Evolutionary conservation across 805 yeast genomes (phyloP).

Genomic region (Hanseniaspora osmophila): DNA sequence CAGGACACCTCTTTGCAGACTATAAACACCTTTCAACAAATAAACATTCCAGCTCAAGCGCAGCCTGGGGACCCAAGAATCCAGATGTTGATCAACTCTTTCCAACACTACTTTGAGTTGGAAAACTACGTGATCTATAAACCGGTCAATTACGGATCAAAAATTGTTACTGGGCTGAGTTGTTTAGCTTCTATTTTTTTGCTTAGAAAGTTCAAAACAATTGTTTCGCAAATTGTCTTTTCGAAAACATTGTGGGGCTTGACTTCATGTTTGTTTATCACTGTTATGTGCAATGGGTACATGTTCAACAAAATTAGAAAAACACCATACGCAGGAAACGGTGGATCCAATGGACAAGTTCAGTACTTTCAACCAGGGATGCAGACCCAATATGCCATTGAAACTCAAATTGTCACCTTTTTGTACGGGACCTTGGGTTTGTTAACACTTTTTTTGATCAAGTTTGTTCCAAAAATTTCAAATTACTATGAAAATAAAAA

Average conservation of each 20-base stretch:
- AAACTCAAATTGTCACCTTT: constrained; percentile 73
- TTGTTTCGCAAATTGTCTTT: constrained; percentile 28
- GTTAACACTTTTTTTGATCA: constrained; percentile 41
- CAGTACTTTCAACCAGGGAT: constrained; percentile 45
- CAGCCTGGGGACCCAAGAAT: constrained; percentile 25
- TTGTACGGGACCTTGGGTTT: constrained; percentile 58
- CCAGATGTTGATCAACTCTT: constrained; percentile 15
- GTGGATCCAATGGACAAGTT: constrained; percentile 24
- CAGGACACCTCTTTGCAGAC: constrained; percentile 26
- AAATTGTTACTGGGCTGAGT: constrained; percentile 21
- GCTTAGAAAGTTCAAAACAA: constrained; percentile 20
- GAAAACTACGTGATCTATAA: constrained; percentile 20
- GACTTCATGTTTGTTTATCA: constrained; percentile 39
- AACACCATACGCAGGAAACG: constrained; percentile 37
- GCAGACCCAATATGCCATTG: constrained; percentile 69
- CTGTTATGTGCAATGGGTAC: constrained; percentile 74
- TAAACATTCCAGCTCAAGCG: constrained; percentile 20
- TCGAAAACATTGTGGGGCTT: constrained; percentile 63
- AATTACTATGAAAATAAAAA: constrained; percentile 19
- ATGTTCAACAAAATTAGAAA: constrained; percentile 85
- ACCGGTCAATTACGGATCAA: constrained; percentile 27
- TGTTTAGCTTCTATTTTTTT: constrained; percentile 25
- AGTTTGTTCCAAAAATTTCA: constrained; percentile 33
- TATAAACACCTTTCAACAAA: constrained; percentile 15
- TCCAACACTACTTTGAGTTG: constrained; percentile 15